Evolutionary conservation across 1,139 yeast genomes (phyloP), one percentile per base, ranked within the genome.

Genomic region (Lodderomyces beijingensis): DNA sequence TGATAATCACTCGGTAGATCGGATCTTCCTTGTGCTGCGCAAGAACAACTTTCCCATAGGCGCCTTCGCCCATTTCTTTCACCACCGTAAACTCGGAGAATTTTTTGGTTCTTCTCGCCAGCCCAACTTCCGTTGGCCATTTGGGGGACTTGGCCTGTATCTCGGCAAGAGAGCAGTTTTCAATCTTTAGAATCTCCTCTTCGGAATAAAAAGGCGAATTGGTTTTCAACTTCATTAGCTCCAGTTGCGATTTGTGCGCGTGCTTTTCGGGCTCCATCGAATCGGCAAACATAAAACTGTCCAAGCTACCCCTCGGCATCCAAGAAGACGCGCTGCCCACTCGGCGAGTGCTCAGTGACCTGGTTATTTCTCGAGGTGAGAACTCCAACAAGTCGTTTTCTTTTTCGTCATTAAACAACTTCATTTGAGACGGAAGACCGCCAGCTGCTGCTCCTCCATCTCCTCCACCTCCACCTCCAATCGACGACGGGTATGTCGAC

Each of bases 11-110:
- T 40, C 70, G 74, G 50, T 85, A 81, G 8, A 59, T 58, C 0
- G 75, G 71, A 42, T 79, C 88, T 16, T 70, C 66, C 30, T 72
- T 74, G 49, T 83, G 85, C 50, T 74, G 74, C 7, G 88, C 95
- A 22, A 88, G 65, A 14, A 83, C 79, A 15, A 91, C 98, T 50
- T 86, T 85, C 11, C 97, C 97, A 50, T 89, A 91, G 0, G 97
- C 96, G 27, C 98, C 98, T 54, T 85, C 94, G 1, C 98, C 98
- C 79, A 91, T 76, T 41, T 80, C 77, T 51, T 84, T 82, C 28
- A 86, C 36, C 1, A 85, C 73, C 3, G 62, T 59, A 49, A 86
- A 91, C 51, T 88, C 95, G 0, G 70, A 53, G 42, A 86, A 73
- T 41, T 77, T 76, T 53, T 86, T 86, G 20, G 74, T 74, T 41